phyloP scores from a whole-genome alignment of 345 rosid species.

The Syzygium aromaticum region DNA sequence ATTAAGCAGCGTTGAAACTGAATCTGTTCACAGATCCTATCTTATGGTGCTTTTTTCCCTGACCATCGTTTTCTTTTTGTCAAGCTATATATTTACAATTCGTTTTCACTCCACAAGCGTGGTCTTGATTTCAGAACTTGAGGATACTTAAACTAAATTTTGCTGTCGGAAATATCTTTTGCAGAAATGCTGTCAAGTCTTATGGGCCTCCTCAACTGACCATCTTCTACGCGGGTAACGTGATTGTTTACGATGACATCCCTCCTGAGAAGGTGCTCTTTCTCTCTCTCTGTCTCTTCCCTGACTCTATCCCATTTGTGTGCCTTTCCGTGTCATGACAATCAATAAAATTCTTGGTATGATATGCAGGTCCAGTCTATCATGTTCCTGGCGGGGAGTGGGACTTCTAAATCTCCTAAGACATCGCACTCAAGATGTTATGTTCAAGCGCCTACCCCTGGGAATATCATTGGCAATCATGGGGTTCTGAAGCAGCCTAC shows the following conservation, averaged over 20 bases:
- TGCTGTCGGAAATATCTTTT: not conserved
- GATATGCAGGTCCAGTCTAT: constrained; percentile 68
- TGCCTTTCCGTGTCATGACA: not conserved
- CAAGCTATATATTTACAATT: not conserved
- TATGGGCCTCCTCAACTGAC: constrained; percentile 48
- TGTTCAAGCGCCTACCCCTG: constrained; percentile 20
- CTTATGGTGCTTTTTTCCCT: not conserved
- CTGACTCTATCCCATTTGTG: not conserved
- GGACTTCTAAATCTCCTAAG: constrained; percentile 19
- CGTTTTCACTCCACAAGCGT: not conserved
- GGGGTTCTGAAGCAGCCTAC: constrained; percentile 15
- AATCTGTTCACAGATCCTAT: not conserved
- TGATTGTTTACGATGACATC: constrained; percentile 55
- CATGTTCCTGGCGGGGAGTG: constrained; percentile 62
- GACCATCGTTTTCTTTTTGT: not conserved
- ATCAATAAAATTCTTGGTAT: not conserved
- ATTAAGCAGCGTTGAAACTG: not conserved
- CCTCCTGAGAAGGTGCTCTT: constrained; percentile 56
- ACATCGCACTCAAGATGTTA: constrained; percentile 17
- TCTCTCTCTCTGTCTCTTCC: not conserved
- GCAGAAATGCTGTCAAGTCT: constrained; percentile 28
- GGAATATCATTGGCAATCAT: constrained; percentile 16
- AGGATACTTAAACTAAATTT: not conserved
- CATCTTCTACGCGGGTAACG: constrained; percentile 61
- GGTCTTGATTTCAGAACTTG: not conserved